A percentile compares a stretch with the other conserved stretches of the same genome.
phyloP scores from a whole-genome alignment of 2,329 filamentous ascomycete genomes.

The Penicillium freii region DNA sequence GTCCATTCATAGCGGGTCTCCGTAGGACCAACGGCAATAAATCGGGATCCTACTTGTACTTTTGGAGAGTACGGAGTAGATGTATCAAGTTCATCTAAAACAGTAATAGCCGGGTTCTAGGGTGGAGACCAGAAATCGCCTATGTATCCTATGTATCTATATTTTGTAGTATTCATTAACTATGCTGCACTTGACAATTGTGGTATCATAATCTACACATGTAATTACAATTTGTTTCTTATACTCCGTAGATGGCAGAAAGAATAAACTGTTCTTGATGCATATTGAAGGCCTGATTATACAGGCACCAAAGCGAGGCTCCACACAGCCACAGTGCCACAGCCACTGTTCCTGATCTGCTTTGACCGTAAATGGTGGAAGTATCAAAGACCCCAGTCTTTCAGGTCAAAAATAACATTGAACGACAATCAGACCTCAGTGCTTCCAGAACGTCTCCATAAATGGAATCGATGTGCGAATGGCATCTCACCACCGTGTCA shows the following conservation, averaged over 20 bases:
- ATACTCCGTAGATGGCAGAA: not conserved
- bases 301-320: not conserved
- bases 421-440: not conserved
- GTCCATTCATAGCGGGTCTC: not conserved
- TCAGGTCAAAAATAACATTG: constrained; percentile 1
- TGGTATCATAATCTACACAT: not conserved
- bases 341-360: constrained; percentile 2
- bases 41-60: not conserved
- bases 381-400: constrained; percentile 1
- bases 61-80: not conserved
- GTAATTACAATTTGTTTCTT: no score
- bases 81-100: not conserved
- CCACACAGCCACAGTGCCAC: not conserved
- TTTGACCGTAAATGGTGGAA: not conserved
- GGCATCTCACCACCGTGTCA: not conserved
- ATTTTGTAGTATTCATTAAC: not conserved
- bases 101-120: not conserved
- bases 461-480: not conserved
- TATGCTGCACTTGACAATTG: not conserved
- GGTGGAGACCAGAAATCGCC: not conserved
- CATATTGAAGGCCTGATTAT: not conserved
- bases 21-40: not conserved
- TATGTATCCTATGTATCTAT: no score
- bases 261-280: not conserved
- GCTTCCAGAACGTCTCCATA: not conserved